These are phyloP conservation scores for Tricholoma flavovirens DNA, from an alignment of 768 basidiomycete genomes.

Conservation along the genomic window DNA sequence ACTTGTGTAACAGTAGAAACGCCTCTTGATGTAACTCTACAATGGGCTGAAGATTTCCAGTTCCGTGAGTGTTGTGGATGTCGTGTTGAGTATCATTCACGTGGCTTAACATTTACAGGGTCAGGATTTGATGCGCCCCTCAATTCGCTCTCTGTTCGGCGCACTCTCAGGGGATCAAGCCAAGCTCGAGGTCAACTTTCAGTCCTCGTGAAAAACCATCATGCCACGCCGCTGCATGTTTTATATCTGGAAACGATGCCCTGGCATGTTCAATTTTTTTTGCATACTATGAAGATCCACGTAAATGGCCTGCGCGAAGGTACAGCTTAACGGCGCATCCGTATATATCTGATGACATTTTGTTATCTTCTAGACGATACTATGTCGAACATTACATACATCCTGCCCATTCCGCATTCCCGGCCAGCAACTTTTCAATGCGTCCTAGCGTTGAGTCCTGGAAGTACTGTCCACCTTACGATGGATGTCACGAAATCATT, in stretches of 20 bases:
- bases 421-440: slow-evolving; percentile 77
- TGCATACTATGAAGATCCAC: slow-evolving; percentile 64
- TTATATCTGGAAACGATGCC: slow-evolving; percentile 91
- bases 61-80: slow-evolving; percentile 43
- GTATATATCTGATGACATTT: not conserved
- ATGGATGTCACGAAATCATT: slow-evolving; percentile 81
- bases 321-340: slow-evolving; percentile 21
- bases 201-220: slow-evolving; percentile 60
- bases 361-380: slow-evolving; percentile 45
- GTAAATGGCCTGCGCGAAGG: slow-evolving; percentile 43
- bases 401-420: slow-evolving; percentile 59
- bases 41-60: slow-evolving; percentile 54
- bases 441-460: slow-evolving; percentile 62
- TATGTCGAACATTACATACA: slow-evolving; percentile 61
- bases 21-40: slow-evolving; percentile 53
- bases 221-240: slow-evolving; percentile 35
- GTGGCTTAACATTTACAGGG: slow-evolving; percentile 22
- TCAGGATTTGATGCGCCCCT: slow-evolving; percentile 33
- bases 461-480: slow-evolving; percentile 54
- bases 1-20: slow-evolving; percentile 26
- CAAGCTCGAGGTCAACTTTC: slow-evolving; percentile 75
- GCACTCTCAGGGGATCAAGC: slow-evolving; percentile 66
- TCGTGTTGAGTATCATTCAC: not conserved
- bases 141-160: slow-evolving; percentile 55
- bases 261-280: slow-evolving; percentile 84